Evolutionary conservation across 2,329 filamentous ascomycete genomes (phyloP).

Genomic region (Bipolaris zeicola): DNA sequence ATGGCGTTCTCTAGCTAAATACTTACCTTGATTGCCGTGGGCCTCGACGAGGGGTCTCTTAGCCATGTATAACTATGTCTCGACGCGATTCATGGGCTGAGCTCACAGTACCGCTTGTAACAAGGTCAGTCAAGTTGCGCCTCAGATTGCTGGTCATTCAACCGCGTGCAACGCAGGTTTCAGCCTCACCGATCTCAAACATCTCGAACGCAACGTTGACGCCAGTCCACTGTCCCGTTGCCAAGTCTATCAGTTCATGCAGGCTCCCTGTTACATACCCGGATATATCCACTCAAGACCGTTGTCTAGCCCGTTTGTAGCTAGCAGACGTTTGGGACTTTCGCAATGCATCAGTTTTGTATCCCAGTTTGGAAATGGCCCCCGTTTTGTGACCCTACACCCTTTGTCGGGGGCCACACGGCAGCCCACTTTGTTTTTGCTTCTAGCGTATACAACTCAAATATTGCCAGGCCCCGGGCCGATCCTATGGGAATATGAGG

Average conservation of each 20-base stretch:
- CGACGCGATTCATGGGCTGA: not conserved
- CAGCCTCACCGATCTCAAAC: slow-evolving; percentile 33
- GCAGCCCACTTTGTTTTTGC: slow-evolving; percentile 1
- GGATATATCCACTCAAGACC: slow-evolving; percentile 5
- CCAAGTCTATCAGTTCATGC: slow-evolving; percentile 22
- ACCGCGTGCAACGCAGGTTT: slow-evolving; percentile 22
- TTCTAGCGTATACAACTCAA: slow-evolving; percentile 3
- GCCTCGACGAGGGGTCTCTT: not conserved
- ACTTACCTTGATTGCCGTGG: too few species aligned
- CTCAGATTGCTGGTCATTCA: slow-evolving; percentile 7
- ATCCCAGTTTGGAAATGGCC: slow-evolving; percentile 4
- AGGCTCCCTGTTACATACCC: slow-evolving; percentile 2
- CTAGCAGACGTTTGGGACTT: slow-evolving; percentile 9
- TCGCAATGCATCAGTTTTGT: slow-evolving; percentile 8
- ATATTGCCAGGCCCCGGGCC: slow-evolving; percentile 3
- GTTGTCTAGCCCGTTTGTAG: slow-evolving; percentile 1
- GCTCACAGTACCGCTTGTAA: not conserved
- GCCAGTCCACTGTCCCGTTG: slow-evolving; percentile 3
- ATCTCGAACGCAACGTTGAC: slow-evolving; percentile 17
- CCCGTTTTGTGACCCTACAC: slow-evolving; percentile 9
- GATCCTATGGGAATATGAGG: slow-evolving; percentile 8
- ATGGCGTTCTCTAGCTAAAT: too few species aligned
- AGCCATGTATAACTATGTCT: not conserved
- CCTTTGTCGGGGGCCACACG: slow-evolving; percentile 5
- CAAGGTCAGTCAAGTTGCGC: slow-evolving; percentile 5